Conservation (phyloP, 2,329 filamentous ascomycete species). For the Ophiosphaerella narmari region DNA sequence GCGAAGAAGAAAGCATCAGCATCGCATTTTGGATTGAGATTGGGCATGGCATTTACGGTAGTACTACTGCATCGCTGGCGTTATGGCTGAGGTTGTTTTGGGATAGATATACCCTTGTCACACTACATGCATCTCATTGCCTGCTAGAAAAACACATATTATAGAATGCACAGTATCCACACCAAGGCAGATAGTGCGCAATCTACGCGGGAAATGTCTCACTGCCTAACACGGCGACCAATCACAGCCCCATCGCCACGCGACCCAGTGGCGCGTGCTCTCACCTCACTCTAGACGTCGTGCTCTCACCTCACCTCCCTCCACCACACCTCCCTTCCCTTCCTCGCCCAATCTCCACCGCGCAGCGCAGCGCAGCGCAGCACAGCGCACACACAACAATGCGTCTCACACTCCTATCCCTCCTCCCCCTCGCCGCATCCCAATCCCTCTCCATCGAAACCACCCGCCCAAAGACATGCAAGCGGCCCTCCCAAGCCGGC, state of each 20-base stretch:
- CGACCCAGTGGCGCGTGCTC: too few relatives aligned
- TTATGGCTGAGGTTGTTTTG: slow-evolving; percentile 2
- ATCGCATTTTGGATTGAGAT: neutral
- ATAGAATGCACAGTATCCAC: neutral
- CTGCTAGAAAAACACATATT: neutral
- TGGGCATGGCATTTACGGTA: slow-evolving; percentile 5
- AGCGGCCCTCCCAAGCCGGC: slow-evolving; percentile 51
- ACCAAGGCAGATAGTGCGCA: too few relatives aligned
- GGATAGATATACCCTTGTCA: slow-evolving; percentile 6
- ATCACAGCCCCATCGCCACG: too few relatives aligned
- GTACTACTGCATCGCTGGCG: slow-evolving; percentile 29
- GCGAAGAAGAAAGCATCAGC: slow-evolving; percentile 1
- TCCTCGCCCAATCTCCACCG: neutral
- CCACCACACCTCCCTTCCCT: slow-evolving; percentile 3
- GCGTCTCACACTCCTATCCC: slow-evolving; percentile 28
- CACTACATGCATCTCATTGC: neutral
- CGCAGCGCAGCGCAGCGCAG: too few relatives aligned
- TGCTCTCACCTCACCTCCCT: neutral
- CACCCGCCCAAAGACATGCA: slow-evolving; percentile 49
- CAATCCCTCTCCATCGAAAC: slow-evolving; percentile 48
- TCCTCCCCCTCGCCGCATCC: slow-evolving; percentile 27
- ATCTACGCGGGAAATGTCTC: neutral
- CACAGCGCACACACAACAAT: slow-evolving; percentile 20
- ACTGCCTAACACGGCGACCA: neutral
- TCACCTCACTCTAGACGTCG: too few relatives aligned